Base-by-base conservation (phyloP, 164 flowering plant genomes). In the Magnolia sinica region DNA sequence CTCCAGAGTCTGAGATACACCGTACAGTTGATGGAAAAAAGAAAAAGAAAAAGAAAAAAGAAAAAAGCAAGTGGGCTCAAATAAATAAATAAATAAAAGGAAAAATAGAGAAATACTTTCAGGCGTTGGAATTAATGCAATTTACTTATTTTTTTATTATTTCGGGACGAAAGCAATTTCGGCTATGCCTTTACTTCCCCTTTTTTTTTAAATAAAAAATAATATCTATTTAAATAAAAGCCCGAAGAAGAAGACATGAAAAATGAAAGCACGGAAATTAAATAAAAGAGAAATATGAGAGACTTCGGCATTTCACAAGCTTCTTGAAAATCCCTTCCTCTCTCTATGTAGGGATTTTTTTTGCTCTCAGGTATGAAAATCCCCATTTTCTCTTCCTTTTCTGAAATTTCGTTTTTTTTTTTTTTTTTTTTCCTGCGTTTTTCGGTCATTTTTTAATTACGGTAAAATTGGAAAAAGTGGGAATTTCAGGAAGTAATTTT, bases 131-230 rank as follows among this genome's bases (percentile, higher is more conserved):
- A 64, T 79, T 79, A 76, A 73, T 76, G 82, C 74, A 69, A 61
- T 59, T 66, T 24, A 61, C 63, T 70, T 71, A 71, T 77, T 71
- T 71, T 71, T 52, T 71, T 64, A 71, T 64, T 76, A 67, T 70
- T 73, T 76, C 14, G 10, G 70, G 24, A 76, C 68, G 78, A 80
- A 78, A 80, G 81, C 83, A 83, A 83, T 80, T 80, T 81, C 79
- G 78, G 78, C 82, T 8, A 81, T 76, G 78, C 81, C 80, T 78
- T 83, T 80, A 83, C 77, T 83, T 72, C 13, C 61, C 85, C 72
- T 81, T 81, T 65, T 72, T 72, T 63, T 71, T 77, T n/a, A 68
- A 74, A 72, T 64, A 76, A 72, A 52, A 81, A 72, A 74, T 70
- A 49, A 73, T 51, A 78, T 65, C 16, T 22, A 65, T 23, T 24